A percentile compares a stretch with the other conserved stretches of the same genome.
phyloP scores from a whole-genome alignment of 345 rosid species.

The Angophora floribunda region DNA sequence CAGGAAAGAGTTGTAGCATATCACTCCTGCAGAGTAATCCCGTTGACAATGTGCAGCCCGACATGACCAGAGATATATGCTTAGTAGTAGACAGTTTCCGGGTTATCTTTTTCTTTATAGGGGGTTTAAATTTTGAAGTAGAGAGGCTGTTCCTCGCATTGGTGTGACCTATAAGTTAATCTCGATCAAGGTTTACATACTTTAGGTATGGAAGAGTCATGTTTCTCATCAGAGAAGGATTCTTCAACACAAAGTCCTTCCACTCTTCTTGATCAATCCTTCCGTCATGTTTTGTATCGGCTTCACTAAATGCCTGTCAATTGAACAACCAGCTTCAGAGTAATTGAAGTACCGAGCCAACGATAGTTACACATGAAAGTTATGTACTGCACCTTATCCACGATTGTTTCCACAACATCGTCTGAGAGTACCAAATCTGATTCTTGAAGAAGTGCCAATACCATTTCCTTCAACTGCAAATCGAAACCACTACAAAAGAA shows the following conservation, averaged over 20 bases:
- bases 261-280: slow-evolving; percentile 77
- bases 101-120: not conserved
- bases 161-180: not conserved
- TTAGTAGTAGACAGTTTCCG: not conserved
- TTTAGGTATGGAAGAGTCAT: slow-evolving; percentile 79
- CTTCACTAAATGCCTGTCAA: slow-evolving; percentile 51
- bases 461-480: slow-evolving; percentile 75
- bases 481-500: not conserved
- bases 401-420: slow-evolving; percentile 52
- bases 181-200: slow-evolving; percentile 17
- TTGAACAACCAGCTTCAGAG: not conserved
- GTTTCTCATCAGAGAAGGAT: slow-evolving; percentile 72
- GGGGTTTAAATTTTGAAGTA: not conserved
- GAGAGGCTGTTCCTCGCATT: not conserved
- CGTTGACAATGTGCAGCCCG: not conserved
- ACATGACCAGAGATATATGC: not conserved
- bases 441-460: slow-evolving; percentile 73
- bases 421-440: slow-evolving; percentile 64
- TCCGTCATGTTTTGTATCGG: slow-evolving; percentile 56
- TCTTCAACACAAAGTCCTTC: slow-evolving; percentile 52
- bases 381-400: slow-evolving; percentile 44
- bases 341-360: not conserved
- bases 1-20: not conserved
- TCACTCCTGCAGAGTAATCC: not conserved
- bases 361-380: not conserved